A percentile compares a stretch with the other conserved stretches of the same genome.
phyloP scores from a whole-genome alignment of 2,329 filamentous ascomycete genomes.

The Zymoseptoria crescenta region DNA sequence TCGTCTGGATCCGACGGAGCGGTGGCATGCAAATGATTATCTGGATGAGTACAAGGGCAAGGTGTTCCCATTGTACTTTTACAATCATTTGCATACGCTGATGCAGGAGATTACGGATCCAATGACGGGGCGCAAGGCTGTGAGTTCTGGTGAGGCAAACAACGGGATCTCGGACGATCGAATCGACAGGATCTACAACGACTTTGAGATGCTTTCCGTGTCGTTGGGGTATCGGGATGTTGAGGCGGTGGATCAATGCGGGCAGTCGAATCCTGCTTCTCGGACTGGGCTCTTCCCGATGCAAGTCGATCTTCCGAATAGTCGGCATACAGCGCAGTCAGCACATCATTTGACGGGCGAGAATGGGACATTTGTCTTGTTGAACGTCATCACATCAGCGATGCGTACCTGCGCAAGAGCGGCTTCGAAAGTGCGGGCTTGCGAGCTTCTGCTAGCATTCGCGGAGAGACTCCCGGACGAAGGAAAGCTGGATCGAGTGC shows the following conservation, averaged over 20 bases:
- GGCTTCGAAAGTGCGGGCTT: slow-evolving; percentile 78
- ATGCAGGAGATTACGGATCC: slow-evolving; percentile 94
- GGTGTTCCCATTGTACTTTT: slow-evolving; percentile 94
- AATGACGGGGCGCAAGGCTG: slow-evolving; percentile 65
- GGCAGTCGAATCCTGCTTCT: slow-evolving; percentile 30
- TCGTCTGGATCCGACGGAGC: slow-evolving; percentile 80
- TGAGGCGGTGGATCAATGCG: slow-evolving; percentile 22
- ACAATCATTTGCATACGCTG: slow-evolving; percentile 93
- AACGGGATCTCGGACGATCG: slow-evolving; percentile 84
- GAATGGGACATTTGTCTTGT: slow-evolving; percentile 85
- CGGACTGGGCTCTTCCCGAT: slow-evolving; percentile 64
- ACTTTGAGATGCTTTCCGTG: slow-evolving; percentile 97
- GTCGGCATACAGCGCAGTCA: slow-evolving; percentile 61
- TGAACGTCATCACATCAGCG: slow-evolving; percentile 82
- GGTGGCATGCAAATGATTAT: slow-evolving; percentile 91
- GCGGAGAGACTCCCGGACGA: slow-evolving; percentile 88
- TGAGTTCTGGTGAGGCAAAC: slow-evolving; percentile 62
- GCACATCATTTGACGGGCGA: slow-evolving; percentile 57
- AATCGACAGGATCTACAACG: slow-evolving; percentile 84
- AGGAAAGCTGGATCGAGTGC: slow-evolving; percentile 84
- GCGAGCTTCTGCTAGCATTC: slow-evolving; percentile 86
- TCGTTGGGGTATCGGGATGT: slow-evolving; percentile 70
- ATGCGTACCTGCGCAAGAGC: slow-evolving; percentile 82
- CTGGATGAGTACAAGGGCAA: slow-evolving; percentile 85
- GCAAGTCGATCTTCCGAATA: slow-evolving; percentile 77